These are phyloP conservation scores for Primulina tabacum DNA, from an alignment of 257 asterid genomes.

Conservation along the genomic window DNA sequence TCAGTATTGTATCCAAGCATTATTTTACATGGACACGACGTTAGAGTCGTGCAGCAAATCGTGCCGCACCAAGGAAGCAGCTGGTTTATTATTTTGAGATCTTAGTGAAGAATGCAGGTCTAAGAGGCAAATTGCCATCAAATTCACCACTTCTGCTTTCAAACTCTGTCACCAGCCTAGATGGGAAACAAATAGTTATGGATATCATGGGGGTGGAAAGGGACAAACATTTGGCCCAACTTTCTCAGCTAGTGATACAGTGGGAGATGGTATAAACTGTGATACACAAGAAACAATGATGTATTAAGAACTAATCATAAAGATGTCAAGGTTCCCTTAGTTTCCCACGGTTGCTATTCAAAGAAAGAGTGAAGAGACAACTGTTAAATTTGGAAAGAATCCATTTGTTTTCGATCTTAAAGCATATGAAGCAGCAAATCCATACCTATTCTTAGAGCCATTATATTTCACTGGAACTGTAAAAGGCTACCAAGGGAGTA, in stretches of 20 bases:
- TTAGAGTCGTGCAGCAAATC: slow-evolving; percentile 89
- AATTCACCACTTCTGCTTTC: slow-evolving; percentile 59
- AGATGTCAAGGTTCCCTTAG: slow-evolving; percentile 77
- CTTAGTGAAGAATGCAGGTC: neutral
- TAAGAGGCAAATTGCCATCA: neutral
- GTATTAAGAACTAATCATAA: slow-evolving; percentile 66
- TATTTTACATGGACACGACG: slow-evolving; percentile 76
- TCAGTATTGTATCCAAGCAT: slow-evolving; percentile 62
- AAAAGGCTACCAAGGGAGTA: no score
- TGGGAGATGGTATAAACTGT: slow-evolving; percentile 93
- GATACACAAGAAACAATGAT: slow-evolving; percentile 51
- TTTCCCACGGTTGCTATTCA: slow-evolving; percentile 92
- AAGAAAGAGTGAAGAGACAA: slow-evolving; percentile 89
- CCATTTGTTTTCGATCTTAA: slow-evolving; percentile 76
- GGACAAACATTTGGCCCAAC: slow-evolving; percentile 92
- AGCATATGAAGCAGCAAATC: slow-evolving; percentile 20
- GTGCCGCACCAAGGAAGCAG: slow-evolving; percentile 71
- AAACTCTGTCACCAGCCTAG: slow-evolving; percentile 84
- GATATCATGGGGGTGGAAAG: slow-evolving; percentile 89
- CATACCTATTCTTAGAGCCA: no score
- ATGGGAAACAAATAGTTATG: slow-evolving; percentile 90
- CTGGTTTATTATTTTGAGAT: slow-evolving; percentile 20
- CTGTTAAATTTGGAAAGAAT: slow-evolving; percentile 80
- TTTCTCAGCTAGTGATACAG: slow-evolving; percentile 75
- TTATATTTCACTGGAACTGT: no score